Evolutionary conservation across 306 rosid species (phyloP).

Genomic region (Canavalia ensiformis): DNA sequence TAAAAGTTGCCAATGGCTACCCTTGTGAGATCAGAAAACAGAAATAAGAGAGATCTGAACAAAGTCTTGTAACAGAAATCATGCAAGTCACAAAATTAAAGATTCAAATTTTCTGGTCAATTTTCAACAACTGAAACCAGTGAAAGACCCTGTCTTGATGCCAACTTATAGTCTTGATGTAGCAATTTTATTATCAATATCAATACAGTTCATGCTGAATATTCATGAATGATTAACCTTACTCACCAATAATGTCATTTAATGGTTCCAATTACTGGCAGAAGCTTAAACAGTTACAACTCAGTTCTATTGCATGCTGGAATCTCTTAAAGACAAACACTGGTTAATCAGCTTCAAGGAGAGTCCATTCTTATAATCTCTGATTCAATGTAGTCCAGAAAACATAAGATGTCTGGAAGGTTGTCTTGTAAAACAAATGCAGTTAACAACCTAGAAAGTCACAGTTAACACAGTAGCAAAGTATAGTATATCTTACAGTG

Average conservation of each 20-base stretch:
- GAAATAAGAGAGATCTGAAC: conserved; percentile 20
- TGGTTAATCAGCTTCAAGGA: conserved; percentile 7
- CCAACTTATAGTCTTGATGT: not conserved
- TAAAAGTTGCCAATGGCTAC: conserved; percentile 12
- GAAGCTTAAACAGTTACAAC: not conserved
- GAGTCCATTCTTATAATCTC: conserved; percentile 7
- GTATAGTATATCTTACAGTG: conserved; percentile 5
- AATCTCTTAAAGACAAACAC: not conserved
- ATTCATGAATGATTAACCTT: not conserved
- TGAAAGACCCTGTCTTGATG: not conserved
- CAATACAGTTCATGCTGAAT: not conserved
- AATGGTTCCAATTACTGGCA: not conserved
- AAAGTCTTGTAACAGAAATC: not conserved
- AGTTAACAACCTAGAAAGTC: not conserved
- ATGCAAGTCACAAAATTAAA: not conserved
- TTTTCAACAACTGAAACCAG: conserved; percentile 19
- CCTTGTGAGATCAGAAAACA: not conserved
- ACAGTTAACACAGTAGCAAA: not conserved
- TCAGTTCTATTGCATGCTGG: not conserved
- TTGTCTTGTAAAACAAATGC: conserved; percentile 1
- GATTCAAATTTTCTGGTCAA: not conserved
- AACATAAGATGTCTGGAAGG: not conserved
- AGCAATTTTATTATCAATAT: not conserved
- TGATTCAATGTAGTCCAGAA: not conserved
- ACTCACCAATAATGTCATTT: conserved; percentile 8